Percentiles rank a stretch among this genome's conserved stretches.
Conservation (phyloP, 2,329 filamentous ascomycete genomes). For the Fusarium tuaranense region DNA sequence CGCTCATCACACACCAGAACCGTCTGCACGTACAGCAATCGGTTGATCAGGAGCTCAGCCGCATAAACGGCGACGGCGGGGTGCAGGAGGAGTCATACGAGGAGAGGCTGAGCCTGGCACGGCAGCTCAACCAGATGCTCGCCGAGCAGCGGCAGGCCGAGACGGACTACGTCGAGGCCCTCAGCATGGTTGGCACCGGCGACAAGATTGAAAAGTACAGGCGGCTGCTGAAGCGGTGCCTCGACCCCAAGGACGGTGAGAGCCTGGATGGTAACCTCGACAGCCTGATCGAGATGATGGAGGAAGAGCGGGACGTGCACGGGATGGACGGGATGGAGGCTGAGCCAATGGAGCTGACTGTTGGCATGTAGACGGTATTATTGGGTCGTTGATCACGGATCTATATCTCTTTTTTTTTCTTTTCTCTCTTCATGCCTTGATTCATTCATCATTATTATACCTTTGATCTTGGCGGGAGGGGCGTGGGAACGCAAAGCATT, state of each 20-base stretch:
- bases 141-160: slow-evolving; percentile 72
- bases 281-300: slow-evolving; percentile 72
- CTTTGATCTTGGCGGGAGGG: slow-evolving; percentile 13
- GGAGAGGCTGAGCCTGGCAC: slow-evolving; percentile 68
- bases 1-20: slow-evolving; percentile 64
- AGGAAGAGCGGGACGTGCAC: slow-evolving; percentile 67
- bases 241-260: slow-evolving; percentile 75
- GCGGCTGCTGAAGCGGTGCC: slow-evolving; percentile 74
- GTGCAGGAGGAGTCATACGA: slow-evolving; percentile 60
- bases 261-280: slow-evolving; percentile 75
- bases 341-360: slow-evolving; percentile 47
- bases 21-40: slow-evolving; percentile 64
- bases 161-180: slow-evolving; percentile 74
- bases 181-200: slow-evolving; percentile 76
- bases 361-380: slow-evolving; percentile 37
- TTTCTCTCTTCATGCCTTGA: neutral
- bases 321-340: slow-evolving; percentile 48
- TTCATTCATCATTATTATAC: slow-evolving; percentile 40
- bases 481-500: slow-evolving; percentile 20
- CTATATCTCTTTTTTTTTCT: neutral
- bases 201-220: slow-evolving; percentile 82
- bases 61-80: slow-evolving; percentile 61
- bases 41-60: slow-evolving; percentile 62
- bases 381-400: slow-evolving; percentile 17
- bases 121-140: slow-evolving; percentile 67